Evolutionary conservation across 2,329 filamentous ascomycete species (phyloP), one percentile per base, ranked within the genome.

Genomic region (Hypoxylon sp.): DNA sequence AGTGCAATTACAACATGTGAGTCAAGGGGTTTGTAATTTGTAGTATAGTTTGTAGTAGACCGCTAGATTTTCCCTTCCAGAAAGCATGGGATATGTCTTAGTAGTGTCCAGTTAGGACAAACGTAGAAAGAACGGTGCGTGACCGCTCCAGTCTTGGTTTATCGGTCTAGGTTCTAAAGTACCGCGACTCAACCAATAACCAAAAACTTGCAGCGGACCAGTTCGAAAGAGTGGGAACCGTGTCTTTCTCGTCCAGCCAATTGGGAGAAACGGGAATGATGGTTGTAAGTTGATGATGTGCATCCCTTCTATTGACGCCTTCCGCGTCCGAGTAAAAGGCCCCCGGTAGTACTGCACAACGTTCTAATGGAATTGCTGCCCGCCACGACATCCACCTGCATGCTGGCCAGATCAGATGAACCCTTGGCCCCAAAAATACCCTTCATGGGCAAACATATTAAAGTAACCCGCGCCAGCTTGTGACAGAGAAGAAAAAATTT

Each of bases 211-310:
- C 57, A 62, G 67, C 61, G 62, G 62, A 56, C 50, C 66, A 70
- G 50, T 56, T 67, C 39, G 63, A 31, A 55, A 66, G 51, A 61
- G 65, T 61, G 62, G 63, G 46, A 59, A 66, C 64, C 24, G 39
- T 53, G 56, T 64, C 52, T 65, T 47, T 66, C 44, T 44, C 35
- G 19, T 29, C 66, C 35, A 44, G 47, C 71, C 71, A 73, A 73
- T 73, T 67, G 71, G 71, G 67, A 71, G 60, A 72, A 71, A 72
- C 24, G 57, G 68, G n/a, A 71, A 68, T 72, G 54, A 54, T 61
- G 63, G 55, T 58, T 71, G 65, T 71, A 69, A 63, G 64, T 66
- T 57, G 65, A 67, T 71, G 67, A 72, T 72, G 71, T 73, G 70
- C 72, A 73, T 74, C 55, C 53, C 69, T 73, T 68, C 55, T 62